Evolutionary conservation across 768 basidiomycete species (phyloP).

Genomic region (Trametes meyenii): DNA sequence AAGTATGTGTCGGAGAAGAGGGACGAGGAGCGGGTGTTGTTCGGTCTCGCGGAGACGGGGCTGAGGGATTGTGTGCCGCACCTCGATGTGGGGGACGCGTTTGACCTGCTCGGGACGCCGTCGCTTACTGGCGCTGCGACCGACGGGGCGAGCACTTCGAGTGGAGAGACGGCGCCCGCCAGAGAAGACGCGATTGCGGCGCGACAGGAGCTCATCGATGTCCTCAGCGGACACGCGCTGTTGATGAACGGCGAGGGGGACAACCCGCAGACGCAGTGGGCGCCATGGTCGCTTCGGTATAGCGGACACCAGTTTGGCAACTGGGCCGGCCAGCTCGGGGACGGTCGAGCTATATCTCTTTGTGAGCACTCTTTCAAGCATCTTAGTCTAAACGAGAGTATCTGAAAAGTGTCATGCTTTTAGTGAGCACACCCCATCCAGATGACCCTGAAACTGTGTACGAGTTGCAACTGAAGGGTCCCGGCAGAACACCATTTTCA

Average conservation of each 20-base stretch:
- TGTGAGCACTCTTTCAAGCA: slow-evolving; percentile 35
- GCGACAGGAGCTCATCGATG: slow-evolving; percentile 75
- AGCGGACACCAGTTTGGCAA: slow-evolving; percentile 88
- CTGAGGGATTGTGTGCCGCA: slow-evolving; percentile 79
- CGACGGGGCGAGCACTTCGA: slow-evolving; percentile 30
- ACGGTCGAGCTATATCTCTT: slow-evolving; percentile 93
- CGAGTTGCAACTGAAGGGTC: slow-evolving; percentile 95
- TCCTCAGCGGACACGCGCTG: slow-evolving; percentile 76
- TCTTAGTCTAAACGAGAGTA: neutral
- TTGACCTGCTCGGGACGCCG: slow-evolving; percentile 64
- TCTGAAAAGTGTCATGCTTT: neutral
- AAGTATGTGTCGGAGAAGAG: slow-evolving; percentile 50
- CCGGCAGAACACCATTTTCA: slow-evolving; percentile 92
- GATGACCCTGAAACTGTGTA: slow-evolving; percentile 54
- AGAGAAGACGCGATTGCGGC: slow-evolving; percentile 42
- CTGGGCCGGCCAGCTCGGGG: slow-evolving; percentile 95
- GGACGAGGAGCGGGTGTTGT: slow-evolving; percentile 57
- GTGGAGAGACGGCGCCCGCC: slow-evolving; percentile 20
- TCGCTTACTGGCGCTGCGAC: slow-evolving; percentile 41
- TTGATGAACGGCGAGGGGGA: slow-evolving; percentile 53
- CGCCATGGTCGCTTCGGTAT: slow-evolving; percentile 86
- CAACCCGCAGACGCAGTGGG: slow-evolving; percentile 38
- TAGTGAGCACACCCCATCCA: slow-evolving; percentile 81
- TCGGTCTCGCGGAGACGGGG: slow-evolving; percentile 72
- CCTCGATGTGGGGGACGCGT: slow-evolving; percentile 86